These are phyloP conservation scores for Alternaria postmessia DNA, from an alignment of 2,329 filamentous ascomycete genomes.

Conservation along the genomic window DNA sequence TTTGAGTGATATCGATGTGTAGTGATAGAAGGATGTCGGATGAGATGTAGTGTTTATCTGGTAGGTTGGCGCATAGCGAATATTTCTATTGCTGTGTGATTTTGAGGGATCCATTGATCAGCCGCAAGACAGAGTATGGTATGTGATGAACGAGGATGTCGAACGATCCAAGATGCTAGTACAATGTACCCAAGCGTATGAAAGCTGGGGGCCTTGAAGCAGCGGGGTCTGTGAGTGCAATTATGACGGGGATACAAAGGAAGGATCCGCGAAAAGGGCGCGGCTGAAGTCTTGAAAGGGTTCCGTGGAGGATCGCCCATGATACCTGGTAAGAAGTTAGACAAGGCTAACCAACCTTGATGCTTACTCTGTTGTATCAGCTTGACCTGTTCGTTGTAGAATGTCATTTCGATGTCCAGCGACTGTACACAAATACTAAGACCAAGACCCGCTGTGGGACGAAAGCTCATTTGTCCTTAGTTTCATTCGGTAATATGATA, in stretches of 20 bases:
- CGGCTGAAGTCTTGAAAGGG: not conserved
- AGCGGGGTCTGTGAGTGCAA: not conserved
- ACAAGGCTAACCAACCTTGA: not conserved
- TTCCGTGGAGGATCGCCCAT: not conserved
- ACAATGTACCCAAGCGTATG: slow-evolving; percentile 35
- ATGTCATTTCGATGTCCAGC: not conserved
- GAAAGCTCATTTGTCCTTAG: not conserved
- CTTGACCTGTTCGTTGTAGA: not conserved
- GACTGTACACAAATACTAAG: not conserved
- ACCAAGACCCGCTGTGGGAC: not conserved
- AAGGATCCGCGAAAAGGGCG: not conserved
- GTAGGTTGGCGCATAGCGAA: slow-evolving; percentile 11
- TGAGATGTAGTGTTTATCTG: not conserved
- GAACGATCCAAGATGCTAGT: slow-evolving; percentile 18
- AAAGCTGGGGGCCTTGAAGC: slow-evolving; percentile 27
- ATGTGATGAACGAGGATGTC: slow-evolving; percentile 25
- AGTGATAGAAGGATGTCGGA: not conserved
- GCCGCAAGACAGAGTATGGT: slow-evolving; percentile 19
- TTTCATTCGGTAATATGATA: not conserved
- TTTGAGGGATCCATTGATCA: slow-evolving; percentile 16
- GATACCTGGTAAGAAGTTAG: not conserved
- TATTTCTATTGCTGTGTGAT: slow-evolving; percentile 34
- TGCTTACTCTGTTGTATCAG: not conserved
- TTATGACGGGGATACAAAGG: not conserved
- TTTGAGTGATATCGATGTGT: not conserved